Percentiles rank a stretch among this genome's conserved stretches.
Evolutionary conservation across 495 filamentous ascomycete genomes (phyloP).

Genomic region (Podospora appendiculata): DNA sequence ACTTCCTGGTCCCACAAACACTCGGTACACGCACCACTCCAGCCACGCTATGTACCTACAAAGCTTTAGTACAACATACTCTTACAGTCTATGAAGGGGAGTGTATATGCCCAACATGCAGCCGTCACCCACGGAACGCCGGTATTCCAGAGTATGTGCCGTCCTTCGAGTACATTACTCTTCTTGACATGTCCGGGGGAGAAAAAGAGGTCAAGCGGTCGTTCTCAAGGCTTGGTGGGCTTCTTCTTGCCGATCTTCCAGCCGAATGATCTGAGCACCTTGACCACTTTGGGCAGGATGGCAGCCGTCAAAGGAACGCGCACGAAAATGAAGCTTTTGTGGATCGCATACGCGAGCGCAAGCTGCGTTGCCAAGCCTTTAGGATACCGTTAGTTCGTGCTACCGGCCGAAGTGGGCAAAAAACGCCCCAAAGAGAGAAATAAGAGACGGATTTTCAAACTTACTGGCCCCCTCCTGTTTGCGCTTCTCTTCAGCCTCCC

Average conservation of each 20-base stretch:
- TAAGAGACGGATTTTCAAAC: constrained; percentile 11
- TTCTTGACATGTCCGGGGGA: background rate
- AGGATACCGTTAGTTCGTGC: background rate
- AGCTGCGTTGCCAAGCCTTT: constrained; percentile 65
- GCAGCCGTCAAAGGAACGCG: constrained; percentile 85
- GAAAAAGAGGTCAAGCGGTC: background rate
- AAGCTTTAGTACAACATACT: constrained; percentile 4
- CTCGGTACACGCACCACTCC: background rate
- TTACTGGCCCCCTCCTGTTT: constrained; percentile 46
- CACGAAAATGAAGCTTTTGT: constrained; percentile 97
- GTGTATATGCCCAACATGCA: constrained; percentile 5
- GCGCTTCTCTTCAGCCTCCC: constrained; percentile 39
- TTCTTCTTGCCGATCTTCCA: constrained; percentile 48
- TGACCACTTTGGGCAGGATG: constrained; percentile 86
- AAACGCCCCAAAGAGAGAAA: background rate
- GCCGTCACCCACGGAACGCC: constrained; percentile 5
- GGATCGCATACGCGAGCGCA: constrained; percentile 90
- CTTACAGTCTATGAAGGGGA: constrained; percentile 17
- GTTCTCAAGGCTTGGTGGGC: constrained; percentile 2
- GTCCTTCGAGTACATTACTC: background rate
- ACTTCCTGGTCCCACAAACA: too few species aligned
- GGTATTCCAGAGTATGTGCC: background rate
- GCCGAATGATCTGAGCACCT: constrained; percentile 76
- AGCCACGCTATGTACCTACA: background rate
- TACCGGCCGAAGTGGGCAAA: too few species aligned